Percentiles rank a stretch among this genome's conserved stretches.
These are phyloP conservation scores for Carex myosuroides DNA, from an alignment of 176 grass and related monocot species.

Conservation along the genomic window DNA sequence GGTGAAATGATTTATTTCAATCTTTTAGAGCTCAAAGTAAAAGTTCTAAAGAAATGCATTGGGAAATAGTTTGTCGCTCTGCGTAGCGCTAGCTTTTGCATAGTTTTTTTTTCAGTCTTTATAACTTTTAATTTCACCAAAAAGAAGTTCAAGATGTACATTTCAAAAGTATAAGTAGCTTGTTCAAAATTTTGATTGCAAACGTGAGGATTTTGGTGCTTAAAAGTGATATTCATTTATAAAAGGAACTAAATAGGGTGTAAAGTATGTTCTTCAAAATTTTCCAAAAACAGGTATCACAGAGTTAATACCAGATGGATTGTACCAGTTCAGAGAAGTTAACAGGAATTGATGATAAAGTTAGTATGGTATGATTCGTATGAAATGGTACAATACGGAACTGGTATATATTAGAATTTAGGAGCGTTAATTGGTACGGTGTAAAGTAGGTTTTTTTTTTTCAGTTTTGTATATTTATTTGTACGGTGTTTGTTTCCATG, in stretches of 20 bases:
- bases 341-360: neutral
- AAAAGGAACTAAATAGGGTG: neutral
- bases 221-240: neutral
- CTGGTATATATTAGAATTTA: neutral
- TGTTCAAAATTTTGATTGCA: neutral
- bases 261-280: neutral
- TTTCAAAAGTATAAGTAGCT: neutral
- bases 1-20: neutral
- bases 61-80: neutral
- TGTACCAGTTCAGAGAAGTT: neutral
- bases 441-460: neutral
- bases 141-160: neutral
- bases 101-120: neutral
- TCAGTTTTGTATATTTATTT: conserved; percentile 22
- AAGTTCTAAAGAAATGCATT: neutral
- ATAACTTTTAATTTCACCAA: neutral
- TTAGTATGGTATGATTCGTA: neutral
- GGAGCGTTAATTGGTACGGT: neutral
- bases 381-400: neutral
- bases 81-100: neutral
- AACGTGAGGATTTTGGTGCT: neutral
- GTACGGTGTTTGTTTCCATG: conserved; percentile 11
- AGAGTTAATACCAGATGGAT: neutral
- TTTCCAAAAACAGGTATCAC: neutral
- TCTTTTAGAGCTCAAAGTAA: neutral